phyloP scores from a whole-genome alignment of 768 basidiomycete species.

The Suillus bovinus region DNA sequence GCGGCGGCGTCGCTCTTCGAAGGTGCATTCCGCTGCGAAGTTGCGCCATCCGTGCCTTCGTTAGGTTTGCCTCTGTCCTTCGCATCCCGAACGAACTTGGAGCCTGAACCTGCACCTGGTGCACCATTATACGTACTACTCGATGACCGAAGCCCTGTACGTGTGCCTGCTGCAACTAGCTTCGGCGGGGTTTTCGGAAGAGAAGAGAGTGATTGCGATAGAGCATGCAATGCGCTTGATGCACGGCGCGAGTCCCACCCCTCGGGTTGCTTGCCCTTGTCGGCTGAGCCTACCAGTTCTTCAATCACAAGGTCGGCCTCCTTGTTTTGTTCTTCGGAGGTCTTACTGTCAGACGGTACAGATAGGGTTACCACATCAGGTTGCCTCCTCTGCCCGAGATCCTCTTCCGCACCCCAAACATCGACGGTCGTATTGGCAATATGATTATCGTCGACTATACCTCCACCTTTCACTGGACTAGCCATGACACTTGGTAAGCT shows the following conservation, averaged over 20 bases:
- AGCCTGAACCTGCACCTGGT: constrained; percentile 19
- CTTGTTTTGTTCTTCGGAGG: constrained; percentile 10
- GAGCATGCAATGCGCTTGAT: constrained; percentile 51
- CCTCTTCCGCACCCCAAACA: not conserved
- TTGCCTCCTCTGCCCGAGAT: constrained; percentile 10
- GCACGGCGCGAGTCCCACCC: constrained; percentile 20
- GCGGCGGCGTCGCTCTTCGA: not conserved
- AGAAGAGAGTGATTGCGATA: constrained; percentile 62
- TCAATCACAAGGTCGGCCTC: constrained; percentile 14
- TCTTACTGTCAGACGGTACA: constrained; percentile 18
- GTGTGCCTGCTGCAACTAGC: constrained; percentile 45
- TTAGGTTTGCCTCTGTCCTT: constrained; percentile 14
- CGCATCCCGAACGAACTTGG: constrained; percentile 16
- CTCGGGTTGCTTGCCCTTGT: constrained; percentile 26
- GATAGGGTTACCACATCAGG: constrained; percentile 13
- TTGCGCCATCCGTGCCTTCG: constrained; percentile 21
- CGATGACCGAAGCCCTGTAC: constrained; percentile 46
- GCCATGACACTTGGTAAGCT: constrained; percentile 44
- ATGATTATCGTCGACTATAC: not conserved
- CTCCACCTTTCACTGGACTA: constrained; percentile 45
- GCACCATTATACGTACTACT: constrained; percentile 39
- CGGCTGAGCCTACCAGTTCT: constrained; percentile 13
- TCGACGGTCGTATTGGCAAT: not conserved
- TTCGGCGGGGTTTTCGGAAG: constrained; percentile 41
- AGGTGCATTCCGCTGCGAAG: not conserved